Base-by-base conservation (phyloP, 768 basidiomycete genomes). In the Coprinopsis sp. region DNA sequence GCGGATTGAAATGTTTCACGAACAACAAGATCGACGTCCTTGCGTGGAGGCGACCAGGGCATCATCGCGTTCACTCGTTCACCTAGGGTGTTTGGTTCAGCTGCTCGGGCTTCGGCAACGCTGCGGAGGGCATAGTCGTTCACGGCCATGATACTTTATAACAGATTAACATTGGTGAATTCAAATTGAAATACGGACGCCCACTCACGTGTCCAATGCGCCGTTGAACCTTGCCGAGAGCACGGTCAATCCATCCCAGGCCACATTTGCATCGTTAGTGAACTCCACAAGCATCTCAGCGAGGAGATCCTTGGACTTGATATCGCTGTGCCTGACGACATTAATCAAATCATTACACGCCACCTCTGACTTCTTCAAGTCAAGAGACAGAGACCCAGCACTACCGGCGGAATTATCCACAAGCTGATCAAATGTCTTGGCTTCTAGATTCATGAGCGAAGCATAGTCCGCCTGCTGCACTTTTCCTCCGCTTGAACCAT, bases 281-380 rank as follows among this genome's bases (percentile, higher is more conserved):
- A 90, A 87, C 3, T 68, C 71, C 13, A 50, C 51, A 51, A 90
- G 64, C 13, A 67, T 55, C 8, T 74, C 65, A 14, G 77, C 81
- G 8, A 91, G 56, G 18, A 59, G 48, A n/a, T 87, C 82, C 43
- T 69, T 78, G 19, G 77, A 76, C 48, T 68, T 75, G 55, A 91
- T 61, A 13, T 82, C 67, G 59, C 87, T 90, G 50, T 73, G 63
- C 13, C 71, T 72, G 13, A 89, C 81, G 24, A 87, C 68, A 4
- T 77, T 72, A 12, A 77, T 66, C 42, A 91, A 68, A 58, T 91
- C 87, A 18, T 63, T 67, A 1, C 82, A 85, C 12, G 86, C 88
- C 76, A 89, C 81, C 54, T 89, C 82, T 12, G 85, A 81, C 60
- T 81, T 82, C 64, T 87, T 80, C 52, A 91, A 76, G 45, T 86